Percentiles rank a stretch among this genome's conserved stretches.
These are phyloP conservation scores for Pseudocercospora musae DNA, from an alignment of 2,329 filamentous ascomycete species.

Conservation along the genomic window DNA sequence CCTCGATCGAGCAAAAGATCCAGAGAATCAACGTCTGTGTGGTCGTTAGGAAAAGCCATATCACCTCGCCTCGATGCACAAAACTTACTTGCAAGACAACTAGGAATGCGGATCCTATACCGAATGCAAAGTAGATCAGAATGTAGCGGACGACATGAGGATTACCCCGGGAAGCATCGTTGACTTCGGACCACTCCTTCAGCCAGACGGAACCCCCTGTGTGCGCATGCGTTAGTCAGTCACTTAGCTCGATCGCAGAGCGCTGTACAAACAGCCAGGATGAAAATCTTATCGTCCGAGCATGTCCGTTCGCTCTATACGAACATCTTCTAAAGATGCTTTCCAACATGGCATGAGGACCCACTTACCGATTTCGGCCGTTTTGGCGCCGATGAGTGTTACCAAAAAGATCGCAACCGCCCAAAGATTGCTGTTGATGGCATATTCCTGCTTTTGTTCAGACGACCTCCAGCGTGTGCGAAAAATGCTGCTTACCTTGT, in stretches of 20 bases:
- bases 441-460: constrained; percentile 64
- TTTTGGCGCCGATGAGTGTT: constrained; percentile 75
- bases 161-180: constrained; percentile 66
- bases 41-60: not conserved
- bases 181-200: constrained; percentile 84
- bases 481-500: constrained; percentile 45
- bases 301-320: constrained; percentile 17
- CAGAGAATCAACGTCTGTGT: constrained; percentile 86
- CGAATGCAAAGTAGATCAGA: constrained; percentile 92
- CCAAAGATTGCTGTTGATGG: constrained; percentile 83
- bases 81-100: constrained; percentile 68
- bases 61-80: constrained; percentile 1
- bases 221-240: constrained; percentile 28
- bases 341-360: not conserved
- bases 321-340: not conserved
- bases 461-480: not conserved
- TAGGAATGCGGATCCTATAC: constrained; percentile 77
- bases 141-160: constrained; percentile 82
- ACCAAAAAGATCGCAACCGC: constrained; percentile 79
- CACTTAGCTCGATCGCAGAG: constrained; percentile 8
- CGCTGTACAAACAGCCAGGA: not conserved
- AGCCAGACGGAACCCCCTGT: constrained; percentile 83
- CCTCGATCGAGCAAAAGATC: constrained; percentile 99
- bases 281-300: constrained; percentile 19
- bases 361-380: constrained; percentile 68